Percentiles rank a stretch among this genome's conserved stretches.
phyloP scores from a whole-genome alignment of 352 stramenopile species.

The Blastocystis sp. region DNA sequence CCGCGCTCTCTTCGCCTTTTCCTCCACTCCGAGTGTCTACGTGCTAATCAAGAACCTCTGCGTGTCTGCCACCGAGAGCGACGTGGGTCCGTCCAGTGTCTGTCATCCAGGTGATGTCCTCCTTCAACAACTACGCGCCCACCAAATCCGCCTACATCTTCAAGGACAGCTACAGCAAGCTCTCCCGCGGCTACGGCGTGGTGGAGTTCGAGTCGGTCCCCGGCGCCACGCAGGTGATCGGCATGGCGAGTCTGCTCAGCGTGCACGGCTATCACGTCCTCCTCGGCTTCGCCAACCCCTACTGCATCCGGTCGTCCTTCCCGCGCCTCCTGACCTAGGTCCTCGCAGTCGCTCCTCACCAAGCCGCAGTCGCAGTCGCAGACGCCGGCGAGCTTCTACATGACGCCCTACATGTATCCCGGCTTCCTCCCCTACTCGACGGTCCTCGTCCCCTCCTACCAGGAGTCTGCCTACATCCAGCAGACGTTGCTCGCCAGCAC shows the following conservation, averaged over 20 bases:
- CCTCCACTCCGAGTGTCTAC: background rate
- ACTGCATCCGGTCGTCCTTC: slow-evolving; percentile 12
- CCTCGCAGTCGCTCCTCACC: no score
- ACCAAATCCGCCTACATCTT: slow-evolving; percentile 11
- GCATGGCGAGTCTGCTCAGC: background rate
- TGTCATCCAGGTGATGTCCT: background rate
- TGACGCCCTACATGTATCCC: background rate
- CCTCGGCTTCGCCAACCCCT: slow-evolving; percentile 26
- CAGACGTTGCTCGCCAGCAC: background rate
- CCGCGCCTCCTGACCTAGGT: no score
- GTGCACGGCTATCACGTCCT: slow-evolving; percentile 18
- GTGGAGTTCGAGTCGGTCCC: slow-evolving; percentile 38
- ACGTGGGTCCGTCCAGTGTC: background rate
- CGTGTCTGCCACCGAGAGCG: background rate
- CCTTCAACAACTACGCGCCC: slow-evolving; percentile 17
- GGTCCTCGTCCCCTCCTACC: background rate
- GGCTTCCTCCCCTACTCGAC: background rate
- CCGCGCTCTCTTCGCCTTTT: slow-evolving; percentile 31
- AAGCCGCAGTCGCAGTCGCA: no score
- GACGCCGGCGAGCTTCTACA: background rate
- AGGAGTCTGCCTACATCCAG: background rate
- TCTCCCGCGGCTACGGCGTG: slow-evolving; percentile 36
- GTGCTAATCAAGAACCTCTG: background rate
- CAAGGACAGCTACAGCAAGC: slow-evolving; percentile 3
- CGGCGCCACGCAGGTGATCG: background rate